phyloP scores from a whole-genome alignment of 805 yeast genomes.

The Cyberlindnera petersonii region DNA sequence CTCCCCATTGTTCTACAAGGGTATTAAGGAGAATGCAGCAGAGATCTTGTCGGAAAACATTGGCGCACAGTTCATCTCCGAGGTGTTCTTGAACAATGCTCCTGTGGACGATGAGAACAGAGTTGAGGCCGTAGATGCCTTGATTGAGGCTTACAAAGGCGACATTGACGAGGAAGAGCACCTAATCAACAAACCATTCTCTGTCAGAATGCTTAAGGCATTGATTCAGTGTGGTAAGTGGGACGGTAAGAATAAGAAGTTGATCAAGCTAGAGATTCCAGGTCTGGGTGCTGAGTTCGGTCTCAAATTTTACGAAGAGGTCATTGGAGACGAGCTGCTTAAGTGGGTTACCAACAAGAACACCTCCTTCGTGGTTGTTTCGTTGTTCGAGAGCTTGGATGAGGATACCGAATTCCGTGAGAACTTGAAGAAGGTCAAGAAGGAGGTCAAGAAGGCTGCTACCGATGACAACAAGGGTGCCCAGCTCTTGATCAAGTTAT shows the following conservation, averaged over 20 bases:
- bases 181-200: slow-evolving; percentile 65
- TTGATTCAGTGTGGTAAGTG: slow-evolving; percentile 84
- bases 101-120: slow-evolving; percentile 37
- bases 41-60: slow-evolving; percentile 61
- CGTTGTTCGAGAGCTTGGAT: slow-evolving; percentile 65
- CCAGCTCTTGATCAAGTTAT: slow-evolving; percentile 41
- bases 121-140: slow-evolving; percentile 48
- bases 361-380: slow-evolving; percentile 78
- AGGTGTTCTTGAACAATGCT: slow-evolving; percentile 59
- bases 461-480: slow-evolving; percentile 62
- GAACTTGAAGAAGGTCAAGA: slow-evolving; percentile 49
- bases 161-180: slow-evolving; percentile 65
- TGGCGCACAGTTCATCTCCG: slow-evolving; percentile 81
- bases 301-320: slow-evolving; percentile 44
- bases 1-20: slow-evolving; percentile 58
- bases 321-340: slow-evolving; percentile 44
- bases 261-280: slow-evolving; percentile 40
- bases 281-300: slow-evolving; percentile 62
- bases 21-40: slow-evolving; percentile 47
- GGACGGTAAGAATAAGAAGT: slow-evolving; percentile 58
- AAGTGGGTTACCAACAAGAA: slow-evolving; percentile 66
- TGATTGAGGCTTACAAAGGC: slow-evolving; percentile 59
- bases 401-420: slow-evolving; percentile 47
- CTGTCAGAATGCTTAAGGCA: slow-evolving; percentile 68
- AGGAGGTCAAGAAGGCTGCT: slow-evolving; percentile 38